Evolutionary conservation across 176 grass and related monocot genomes (phyloP).

Genomic region (bread wheat (Triticum aestivum)): IWGSC_CS_RefSeq_v2.1 NC_057802.1:415321326-415321825

Average conservation of each 20-base stretch:
- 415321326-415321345: too few relatives aligned
- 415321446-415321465: not conserved
- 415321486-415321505: not conserved
- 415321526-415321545: not conserved
- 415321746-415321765: conserved; percentile 59
- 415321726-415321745: conserved; percentile 75
- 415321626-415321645: not conserved
- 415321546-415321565: conserved; percentile 6
- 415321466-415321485: not conserved
- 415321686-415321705: conserved; percentile 32
- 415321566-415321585: not conserved
- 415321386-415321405: too few relatives aligned
- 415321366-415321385: too few relatives aligned
- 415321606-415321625: not conserved
- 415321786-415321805: conserved; percentile 71
- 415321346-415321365: too few relatives aligned
- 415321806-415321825: conserved; percentile 61
- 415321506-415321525: not conserved
- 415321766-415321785: conserved; percentile 66
- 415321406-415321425: not conserved
- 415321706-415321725: conserved; percentile 27
- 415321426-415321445: not conserved
- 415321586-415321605: not conserved
- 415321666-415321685: not conserved
- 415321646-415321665: not conserved